These are phyloP conservation scores for Podila epigama DNA, from an alignment of 192 early-diverging fungal genomes.

Conservation along the genomic window DNA sequence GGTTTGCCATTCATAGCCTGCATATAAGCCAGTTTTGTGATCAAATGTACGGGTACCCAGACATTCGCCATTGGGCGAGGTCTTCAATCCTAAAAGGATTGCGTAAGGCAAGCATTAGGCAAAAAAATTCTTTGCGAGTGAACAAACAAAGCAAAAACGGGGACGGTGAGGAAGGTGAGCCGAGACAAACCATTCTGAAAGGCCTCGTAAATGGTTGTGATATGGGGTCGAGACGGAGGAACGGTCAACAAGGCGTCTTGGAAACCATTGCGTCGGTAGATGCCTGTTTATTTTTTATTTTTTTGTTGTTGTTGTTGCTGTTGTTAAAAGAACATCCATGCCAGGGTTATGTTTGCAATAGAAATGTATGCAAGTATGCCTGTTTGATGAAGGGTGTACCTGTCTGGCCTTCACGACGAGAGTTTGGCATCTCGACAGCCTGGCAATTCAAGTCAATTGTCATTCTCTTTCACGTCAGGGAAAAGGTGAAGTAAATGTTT, in stretches of 20 bases:
- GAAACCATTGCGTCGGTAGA: conserved; percentile 34
- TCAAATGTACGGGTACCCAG: conserved; percentile 68
- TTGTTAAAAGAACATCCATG: too few relatives aligned
- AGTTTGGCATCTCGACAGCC: conserved; percentile 56
- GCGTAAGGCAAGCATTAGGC: too few relatives aligned
- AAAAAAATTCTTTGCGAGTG: too few relatives aligned
- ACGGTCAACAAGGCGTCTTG: conserved; percentile 11
- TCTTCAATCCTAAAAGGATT: conserved; percentile 60
- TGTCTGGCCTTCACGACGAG: conserved; percentile 59
- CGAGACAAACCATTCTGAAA: conserved; percentile 33
- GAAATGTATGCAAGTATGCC: background rate
- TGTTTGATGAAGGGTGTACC: conserved; percentile 19
- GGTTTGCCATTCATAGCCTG: conserved; percentile 73
- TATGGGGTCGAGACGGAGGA: conserved; percentile 16
- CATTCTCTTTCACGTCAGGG: background rate
- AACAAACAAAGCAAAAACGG: too few relatives aligned
- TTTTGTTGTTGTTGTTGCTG: too few relatives aligned
- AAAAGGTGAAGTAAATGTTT: background rate
- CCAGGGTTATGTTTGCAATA: background rate
- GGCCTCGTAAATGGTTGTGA: conserved; percentile 40
- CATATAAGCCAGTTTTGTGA: conserved; percentile 61
- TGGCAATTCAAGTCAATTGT: conserved; percentile 49
- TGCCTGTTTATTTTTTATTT: too few relatives aligned
- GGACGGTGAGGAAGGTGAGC: too few relatives aligned
- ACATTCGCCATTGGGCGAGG: conserved; percentile 57